Conservation (phyloP, 2,329 filamentous ascomycete genomes). For the Neopestalotiopsis clavispora region DNA sequence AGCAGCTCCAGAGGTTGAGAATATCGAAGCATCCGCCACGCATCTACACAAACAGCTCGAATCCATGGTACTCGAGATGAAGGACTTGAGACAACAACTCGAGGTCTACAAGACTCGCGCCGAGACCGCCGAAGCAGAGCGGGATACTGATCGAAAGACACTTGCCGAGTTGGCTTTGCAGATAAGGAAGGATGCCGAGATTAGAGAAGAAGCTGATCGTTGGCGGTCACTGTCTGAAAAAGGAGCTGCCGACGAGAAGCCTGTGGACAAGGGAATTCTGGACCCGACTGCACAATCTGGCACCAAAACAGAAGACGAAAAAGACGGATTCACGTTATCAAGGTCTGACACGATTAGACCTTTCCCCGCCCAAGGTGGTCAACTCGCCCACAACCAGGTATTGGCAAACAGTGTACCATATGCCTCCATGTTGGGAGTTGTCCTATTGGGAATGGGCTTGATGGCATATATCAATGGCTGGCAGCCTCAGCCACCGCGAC, state of each 20-base stretch:
- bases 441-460: constrained; percentile 78
- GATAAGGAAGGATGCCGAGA: constrained; percentile 73
- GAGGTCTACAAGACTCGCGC: constrained; percentile 78
- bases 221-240: constrained; percentile 41
- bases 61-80: constrained; percentile 78
- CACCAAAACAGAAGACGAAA: constrained; percentile 36
- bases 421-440: constrained; percentile 81
- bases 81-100: constrained; percentile 79
- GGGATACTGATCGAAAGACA: constrained; percentile 72
- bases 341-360: constrained; percentile 56
- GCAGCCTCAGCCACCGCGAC: constrained; percentile 56
- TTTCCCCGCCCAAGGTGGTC: constrained; percentile 42
- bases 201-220: constrained; percentile 47
- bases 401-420: constrained; percentile 70
- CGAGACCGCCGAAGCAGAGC: constrained; percentile 80
- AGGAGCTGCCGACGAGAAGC: constrained; percentile 23
- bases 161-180: constrained; percentile 87
- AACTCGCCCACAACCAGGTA: constrained; percentile 47
- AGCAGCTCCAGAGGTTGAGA: constrained; percentile 35
- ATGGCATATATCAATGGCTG: constrained; percentile 89
- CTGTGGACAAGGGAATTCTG: constrained; percentile 25
- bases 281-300: constrained; percentile 22
- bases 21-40: constrained; percentile 39
- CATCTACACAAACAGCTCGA: constrained; percentile 75
- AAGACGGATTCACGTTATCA: constrained; percentile 49